Percentiles rank a stretch among this genome's conserved stretches.
phyloP scores from a whole-genome alignment of 73 alveolate genomes.

The Tetrahymena elliotti region DNA sequence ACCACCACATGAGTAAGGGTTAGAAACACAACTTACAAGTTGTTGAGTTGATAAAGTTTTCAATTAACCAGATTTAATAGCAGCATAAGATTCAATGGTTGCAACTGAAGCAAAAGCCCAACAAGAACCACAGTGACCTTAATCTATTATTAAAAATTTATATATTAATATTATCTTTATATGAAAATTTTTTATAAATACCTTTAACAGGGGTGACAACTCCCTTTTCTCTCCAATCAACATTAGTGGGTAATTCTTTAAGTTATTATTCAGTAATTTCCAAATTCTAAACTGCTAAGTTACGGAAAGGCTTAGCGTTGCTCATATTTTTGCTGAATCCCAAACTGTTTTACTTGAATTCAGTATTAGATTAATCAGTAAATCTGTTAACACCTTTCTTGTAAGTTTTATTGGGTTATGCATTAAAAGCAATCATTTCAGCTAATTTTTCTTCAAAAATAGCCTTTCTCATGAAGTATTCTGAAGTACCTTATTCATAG shows the following conservation, averaged over 20 bases:
- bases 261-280: background rate
- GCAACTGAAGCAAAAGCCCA: slow-evolving; percentile 85
- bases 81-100: background rate
- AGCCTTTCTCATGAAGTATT: background rate
- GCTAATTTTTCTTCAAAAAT: background rate
- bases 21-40: slow-evolving; percentile 58
- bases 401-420: background rate
- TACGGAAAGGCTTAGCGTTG: background rate
- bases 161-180: background rate
- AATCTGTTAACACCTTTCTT: background rate
- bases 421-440: background rate
- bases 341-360: background rate
- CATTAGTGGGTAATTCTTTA: background rate
- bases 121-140: slow-evolving; percentile 82
- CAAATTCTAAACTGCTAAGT: background rate
- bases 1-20: slow-evolving; percentile 57
- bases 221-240: slow-evolving; percentile 70
- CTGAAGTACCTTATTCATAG: background rate
- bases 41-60: slow-evolving; percentile 50
- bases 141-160: slow-evolving; percentile 15
- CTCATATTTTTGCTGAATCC: background rate
- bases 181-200: background rate
- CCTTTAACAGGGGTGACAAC: slow-evolving; percentile 55
- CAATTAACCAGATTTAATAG: background rate
- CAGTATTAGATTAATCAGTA: background rate